These are phyloP conservation scores for Carnegiea gigantea DNA, from an alignment of 179 eudicot genomes.

Conservation along the genomic window DNA sequence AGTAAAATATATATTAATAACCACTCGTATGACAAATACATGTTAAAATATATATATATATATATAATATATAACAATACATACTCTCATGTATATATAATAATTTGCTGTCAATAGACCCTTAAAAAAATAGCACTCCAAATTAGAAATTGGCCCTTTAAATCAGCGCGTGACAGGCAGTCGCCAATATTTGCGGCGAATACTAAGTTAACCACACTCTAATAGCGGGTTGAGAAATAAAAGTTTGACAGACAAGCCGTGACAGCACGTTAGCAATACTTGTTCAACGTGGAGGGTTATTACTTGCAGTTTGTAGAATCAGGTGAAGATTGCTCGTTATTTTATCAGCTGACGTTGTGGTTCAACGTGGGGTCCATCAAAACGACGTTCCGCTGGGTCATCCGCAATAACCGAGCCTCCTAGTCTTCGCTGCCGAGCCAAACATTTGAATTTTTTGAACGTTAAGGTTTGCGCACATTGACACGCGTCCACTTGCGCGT, in stretches of 20 bases:
- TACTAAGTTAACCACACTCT: no score
- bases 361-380: conserved; percentile 18
- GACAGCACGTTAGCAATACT: neutral
- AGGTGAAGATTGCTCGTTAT: neutral
- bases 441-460: conserved; percentile 50
- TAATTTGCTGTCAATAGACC: no score
- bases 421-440: conserved; percentile 40
- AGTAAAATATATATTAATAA: no score
- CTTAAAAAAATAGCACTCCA: no score
- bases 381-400: conserved; percentile 19
- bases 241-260: neutral
- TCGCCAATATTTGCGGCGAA: neutral
- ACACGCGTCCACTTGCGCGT: no score
- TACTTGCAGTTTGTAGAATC: neutral
- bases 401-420: conserved; percentile 21
- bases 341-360: conserved; percentile 6
- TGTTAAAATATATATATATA: no score
- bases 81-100: no score
- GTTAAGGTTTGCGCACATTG: conserved; percentile 23
- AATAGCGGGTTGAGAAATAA: neutral
- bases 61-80: no score
- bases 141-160: no score
- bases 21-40: no score
- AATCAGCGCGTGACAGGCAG: neutral
- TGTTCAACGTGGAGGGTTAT: neutral